Evolutionary conservation across 495 filamentous ascomycete species (phyloP).

Genomic region (Letharia columbiana): DNA sequence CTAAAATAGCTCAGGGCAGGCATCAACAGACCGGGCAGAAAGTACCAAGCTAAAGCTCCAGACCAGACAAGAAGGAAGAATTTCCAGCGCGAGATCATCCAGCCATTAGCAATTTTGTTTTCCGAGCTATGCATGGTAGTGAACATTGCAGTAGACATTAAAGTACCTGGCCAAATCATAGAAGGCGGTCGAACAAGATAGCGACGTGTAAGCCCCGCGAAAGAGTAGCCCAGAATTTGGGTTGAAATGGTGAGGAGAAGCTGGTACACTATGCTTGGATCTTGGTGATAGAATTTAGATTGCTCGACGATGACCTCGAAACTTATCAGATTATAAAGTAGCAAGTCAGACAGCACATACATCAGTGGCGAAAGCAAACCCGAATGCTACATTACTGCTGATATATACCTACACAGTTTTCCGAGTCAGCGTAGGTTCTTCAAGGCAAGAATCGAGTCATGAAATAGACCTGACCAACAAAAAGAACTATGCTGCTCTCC

Average conservation of each 20-base stretch:
- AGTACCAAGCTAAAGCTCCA: constrained; percentile 65
- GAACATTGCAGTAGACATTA: constrained; percentile 83
- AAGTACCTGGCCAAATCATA: constrained; percentile 87
- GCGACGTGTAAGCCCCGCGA: constrained; percentile 68
- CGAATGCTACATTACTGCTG: constrained; percentile 85
- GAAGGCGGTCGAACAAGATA: constrained; percentile 75
- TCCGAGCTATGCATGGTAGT: constrained; percentile 76
- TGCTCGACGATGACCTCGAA: constrained; percentile 64
- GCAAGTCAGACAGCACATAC: constrained; percentile 16
- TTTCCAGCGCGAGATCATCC: constrained; percentile 69
- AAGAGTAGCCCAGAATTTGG: constrained; percentile 75
- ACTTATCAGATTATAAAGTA: background rate
- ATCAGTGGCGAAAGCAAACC: constrained; percentile 72
- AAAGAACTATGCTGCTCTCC: background rate
- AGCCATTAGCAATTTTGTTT: constrained; percentile 74
- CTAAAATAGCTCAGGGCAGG: constrained; percentile 85
- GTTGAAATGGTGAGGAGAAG: constrained; percentile 73
- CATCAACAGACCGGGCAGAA: constrained; percentile 74
- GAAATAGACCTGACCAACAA: background rate
- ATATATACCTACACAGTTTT: constrained; percentile 47
- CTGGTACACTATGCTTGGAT: constrained; percentile 65
- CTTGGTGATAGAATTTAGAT: constrained; percentile 77
- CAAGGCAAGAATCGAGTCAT: background rate
- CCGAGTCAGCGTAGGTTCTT: background rate
- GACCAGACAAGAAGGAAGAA: constrained; percentile 72